These are phyloP conservation scores for Colletotrichum sublineola DNA, from an alignment of 2,329 filamentous ascomycete species.

Conservation along the genomic window DNA sequence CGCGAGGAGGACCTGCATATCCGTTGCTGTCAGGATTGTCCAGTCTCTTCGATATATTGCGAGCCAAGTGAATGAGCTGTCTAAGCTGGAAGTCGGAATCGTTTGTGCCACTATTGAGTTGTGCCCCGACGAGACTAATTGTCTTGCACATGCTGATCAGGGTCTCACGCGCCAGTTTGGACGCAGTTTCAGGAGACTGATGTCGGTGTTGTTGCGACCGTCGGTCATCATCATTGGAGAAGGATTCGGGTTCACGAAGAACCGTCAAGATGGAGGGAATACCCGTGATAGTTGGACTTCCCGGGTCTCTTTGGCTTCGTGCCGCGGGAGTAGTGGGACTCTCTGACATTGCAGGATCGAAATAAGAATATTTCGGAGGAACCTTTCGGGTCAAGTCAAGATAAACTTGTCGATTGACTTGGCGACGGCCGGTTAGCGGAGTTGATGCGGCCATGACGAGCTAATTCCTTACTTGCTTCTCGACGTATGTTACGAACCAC, in stretches of 20 bases:
- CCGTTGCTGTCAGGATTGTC: slow-evolving; percentile 34
- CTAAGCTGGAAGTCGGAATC: slow-evolving; percentile 39
- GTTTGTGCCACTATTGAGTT: slow-evolving; percentile 39
- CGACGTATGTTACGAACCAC: not conserved
- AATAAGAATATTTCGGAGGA: not conserved
- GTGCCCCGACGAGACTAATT: slow-evolving; percentile 33
- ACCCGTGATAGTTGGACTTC: slow-evolving; percentile 32
- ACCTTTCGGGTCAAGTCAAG: not conserved
- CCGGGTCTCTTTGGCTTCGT: slow-evolving; percentile 22
- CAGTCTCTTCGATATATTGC: slow-evolving; percentile 36
- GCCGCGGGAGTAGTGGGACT: slow-evolving; percentile 26
- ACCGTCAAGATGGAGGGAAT: slow-evolving; percentile 39
- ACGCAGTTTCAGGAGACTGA: slow-evolving; percentile 34
- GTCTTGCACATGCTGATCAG: slow-evolving; percentile 40
- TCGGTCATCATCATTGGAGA: slow-evolving; percentile 28
- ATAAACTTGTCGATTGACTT: slow-evolving; percentile 1
- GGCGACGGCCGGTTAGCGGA: not conserved
- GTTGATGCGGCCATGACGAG: not conserved
- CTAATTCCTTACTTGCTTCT: not conserved
- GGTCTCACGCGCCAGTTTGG: slow-evolving; percentile 35
- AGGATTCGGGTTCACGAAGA: slow-evolving; percentile 34
- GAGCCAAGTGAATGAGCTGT: slow-evolving; percentile 40
- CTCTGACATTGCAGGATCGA: slow-evolving; percentile 25
- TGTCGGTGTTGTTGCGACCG: slow-evolving; percentile 31
- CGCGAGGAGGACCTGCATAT: slow-evolving; percentile 6